phyloP scores from a whole-genome alignment of 164 flowering plant genomes.

The Piper betle region DNA sequence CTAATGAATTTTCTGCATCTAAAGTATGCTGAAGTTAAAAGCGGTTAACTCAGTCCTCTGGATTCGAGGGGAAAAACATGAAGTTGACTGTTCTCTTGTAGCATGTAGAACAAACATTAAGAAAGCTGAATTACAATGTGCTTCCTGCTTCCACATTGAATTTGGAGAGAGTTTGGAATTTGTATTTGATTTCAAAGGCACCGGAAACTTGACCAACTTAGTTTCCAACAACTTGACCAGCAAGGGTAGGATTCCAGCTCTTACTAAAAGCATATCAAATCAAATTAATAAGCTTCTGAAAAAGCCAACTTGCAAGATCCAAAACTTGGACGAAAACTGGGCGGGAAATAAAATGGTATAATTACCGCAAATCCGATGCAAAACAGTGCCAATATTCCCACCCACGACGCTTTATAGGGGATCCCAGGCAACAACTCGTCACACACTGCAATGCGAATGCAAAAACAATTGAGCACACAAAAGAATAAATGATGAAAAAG shows the following conservation, averaged over 20 bases:
- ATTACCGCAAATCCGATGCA: constrained; percentile 51
- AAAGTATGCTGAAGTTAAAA: too few species aligned
- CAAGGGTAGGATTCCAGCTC: background rate
- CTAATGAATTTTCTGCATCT: too few species aligned
- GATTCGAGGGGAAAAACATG: too few species aligned
- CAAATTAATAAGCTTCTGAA: constrained; percentile 2
- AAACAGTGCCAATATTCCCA: constrained; percentile 41
- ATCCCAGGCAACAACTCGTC: constrained; percentile 69
- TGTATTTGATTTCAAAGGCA: too few species aligned
- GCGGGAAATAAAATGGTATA: constrained; percentile 55
- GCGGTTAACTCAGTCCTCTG: too few species aligned
- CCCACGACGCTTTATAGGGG: constrained; percentile 76
- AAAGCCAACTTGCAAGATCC: background rate
- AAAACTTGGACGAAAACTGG: constrained; percentile 23
- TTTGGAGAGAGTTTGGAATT: too few species aligned
- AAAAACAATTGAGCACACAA: background rate
- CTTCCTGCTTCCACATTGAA: too few species aligned
- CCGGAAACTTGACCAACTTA: too few species aligned
- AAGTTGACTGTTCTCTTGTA: too few species aligned
- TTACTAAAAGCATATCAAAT: background rate
- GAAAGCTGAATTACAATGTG: too few species aligned
- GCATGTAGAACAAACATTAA: too few species aligned
- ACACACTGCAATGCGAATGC: constrained; percentile 42
- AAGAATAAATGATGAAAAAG: background rate
- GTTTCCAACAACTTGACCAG: background rate